A percentile compares a stretch with the other conserved stretches of the same genome.
These are phyloP conservation scores for Quaeritorhiza haematococci DNA, from an alignment of 371 early-diverging fungal species.

Conservation along the genomic window DNA sequence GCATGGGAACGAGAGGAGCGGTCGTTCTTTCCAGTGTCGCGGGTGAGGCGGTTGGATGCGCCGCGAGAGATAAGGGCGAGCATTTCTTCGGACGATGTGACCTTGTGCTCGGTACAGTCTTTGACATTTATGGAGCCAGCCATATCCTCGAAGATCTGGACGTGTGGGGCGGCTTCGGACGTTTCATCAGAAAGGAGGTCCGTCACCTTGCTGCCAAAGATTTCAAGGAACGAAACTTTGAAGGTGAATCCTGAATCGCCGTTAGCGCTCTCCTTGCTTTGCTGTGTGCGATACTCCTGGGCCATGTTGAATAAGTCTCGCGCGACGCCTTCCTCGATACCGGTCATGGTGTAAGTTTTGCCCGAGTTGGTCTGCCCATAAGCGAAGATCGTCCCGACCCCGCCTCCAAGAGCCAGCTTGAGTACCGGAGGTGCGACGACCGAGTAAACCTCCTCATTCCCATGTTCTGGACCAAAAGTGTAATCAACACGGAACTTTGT, in stretches of 20 bases:
- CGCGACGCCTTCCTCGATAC: slow-evolving; percentile 29
- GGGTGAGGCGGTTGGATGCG: slow-evolving; percentile 12
- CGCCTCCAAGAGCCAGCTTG: slow-evolving; percentile 23
- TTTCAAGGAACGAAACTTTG: slow-evolving; percentile 29
- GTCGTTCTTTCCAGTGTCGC: slow-evolving; percentile 20
- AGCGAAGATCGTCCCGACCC: slow-evolving; percentile 47
- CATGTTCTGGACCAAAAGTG: slow-evolving; percentile 24
- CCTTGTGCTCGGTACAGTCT: slow-evolving; percentile 5
- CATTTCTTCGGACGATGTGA: slow-evolving; percentile 11
- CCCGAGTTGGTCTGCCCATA: slow-evolving; percentile 61
- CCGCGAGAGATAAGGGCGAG: slow-evolving; percentile 3
- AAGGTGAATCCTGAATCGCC: slow-evolving; percentile 22
- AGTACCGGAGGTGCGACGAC: slow-evolving; percentile 24
- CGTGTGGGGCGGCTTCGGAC: slow-evolving; percentile 9
- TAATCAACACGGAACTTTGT: slow-evolving; percentile 29
- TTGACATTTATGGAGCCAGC: slow-evolving; percentile 27
- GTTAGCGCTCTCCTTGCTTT: not conserved
- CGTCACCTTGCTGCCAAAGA: slow-evolving; percentile 26
- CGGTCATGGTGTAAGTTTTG: slow-evolving; percentile 59
- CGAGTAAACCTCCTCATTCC: slow-evolving; percentile 38
- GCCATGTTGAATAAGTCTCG: slow-evolving; percentile 29
- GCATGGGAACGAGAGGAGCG: slow-evolving; percentile 39
- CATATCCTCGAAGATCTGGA: slow-evolving; percentile 30
- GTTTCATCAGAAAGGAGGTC: slow-evolving; percentile 33
- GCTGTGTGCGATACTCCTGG: slow-evolving; percentile 9